Evolutionary conservation across 2,329 filamentous ascomycete species (phyloP).

Genomic region (Orbilia brochopaga): DNA sequence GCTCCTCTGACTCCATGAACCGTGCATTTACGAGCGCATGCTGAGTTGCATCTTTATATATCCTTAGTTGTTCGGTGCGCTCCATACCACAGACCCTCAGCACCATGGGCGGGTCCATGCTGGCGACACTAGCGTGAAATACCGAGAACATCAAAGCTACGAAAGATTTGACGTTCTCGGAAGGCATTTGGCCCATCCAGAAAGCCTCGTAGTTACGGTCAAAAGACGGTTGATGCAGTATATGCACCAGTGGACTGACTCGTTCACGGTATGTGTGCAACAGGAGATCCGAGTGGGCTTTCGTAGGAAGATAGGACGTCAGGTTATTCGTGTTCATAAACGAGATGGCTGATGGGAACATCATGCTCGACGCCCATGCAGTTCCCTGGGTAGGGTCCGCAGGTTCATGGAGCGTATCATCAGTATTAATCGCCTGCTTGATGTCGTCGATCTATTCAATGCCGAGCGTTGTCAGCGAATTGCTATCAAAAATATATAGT

Average conservation of each 20-base stretch:
- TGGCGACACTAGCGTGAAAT: conserved; percentile 36
- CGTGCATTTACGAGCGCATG: conserved; percentile 41
- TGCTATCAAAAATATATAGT: neutral
- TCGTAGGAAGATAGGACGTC: conserved; percentile 36
- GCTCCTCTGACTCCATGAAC: conserved; percentile 48
- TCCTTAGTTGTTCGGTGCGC: conserved; percentile 36
- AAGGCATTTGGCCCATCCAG: conserved; percentile 31
- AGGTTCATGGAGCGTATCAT: conserved; percentile 16
- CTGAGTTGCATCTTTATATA: conserved; percentile 45
- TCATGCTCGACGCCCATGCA: conserved; percentile 47
- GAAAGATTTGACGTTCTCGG: conserved; percentile 35
- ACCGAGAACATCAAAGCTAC: conserved; percentile 42
- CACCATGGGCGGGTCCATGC: conserved; percentile 42
- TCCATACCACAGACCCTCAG: conserved; percentile 38
- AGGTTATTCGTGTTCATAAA: conserved; percentile 35
- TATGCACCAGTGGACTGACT: conserved; percentile 39
- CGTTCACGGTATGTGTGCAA: conserved; percentile 43
- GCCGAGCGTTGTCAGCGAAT: neutral
- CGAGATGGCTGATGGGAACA: conserved; percentile 32
- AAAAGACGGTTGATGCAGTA: conserved; percentile 36
- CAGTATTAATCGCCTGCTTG: conserved; percentile 36
- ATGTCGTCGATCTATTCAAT: conserved; percentile 42
- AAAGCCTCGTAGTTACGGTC: conserved; percentile 37
- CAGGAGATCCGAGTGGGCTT: conserved; percentile 42
- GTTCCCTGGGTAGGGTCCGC: conserved; percentile 11